Conservation (phyloP, 2,329 filamentous ascomycete species). For the Tolypocladium capitatum region DNA sequence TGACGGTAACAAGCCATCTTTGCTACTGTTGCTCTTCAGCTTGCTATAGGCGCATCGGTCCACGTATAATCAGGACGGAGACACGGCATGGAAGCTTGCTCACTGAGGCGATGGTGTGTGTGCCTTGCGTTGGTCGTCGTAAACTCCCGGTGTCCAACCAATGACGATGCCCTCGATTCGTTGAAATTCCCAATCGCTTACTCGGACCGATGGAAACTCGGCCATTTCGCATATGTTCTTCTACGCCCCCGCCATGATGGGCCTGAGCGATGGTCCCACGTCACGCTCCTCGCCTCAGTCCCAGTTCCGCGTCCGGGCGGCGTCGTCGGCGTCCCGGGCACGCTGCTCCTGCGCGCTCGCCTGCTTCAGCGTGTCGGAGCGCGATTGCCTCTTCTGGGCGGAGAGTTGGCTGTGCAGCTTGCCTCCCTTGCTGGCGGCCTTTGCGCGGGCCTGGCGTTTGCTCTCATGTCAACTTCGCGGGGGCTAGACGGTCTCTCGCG, state of each 20-base stretch:
- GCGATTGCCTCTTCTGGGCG: conserved; percentile 63
- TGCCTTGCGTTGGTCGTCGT: neutral
- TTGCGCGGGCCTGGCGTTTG: conserved; percentile 48
- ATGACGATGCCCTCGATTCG: neutral
- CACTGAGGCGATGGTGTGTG: neutral
- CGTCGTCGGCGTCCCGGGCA: conserved; percentile 54
- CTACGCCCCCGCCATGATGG: neutral
- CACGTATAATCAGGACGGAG: neutral
- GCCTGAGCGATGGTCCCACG: neutral
- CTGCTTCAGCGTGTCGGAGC: conserved; percentile 52
- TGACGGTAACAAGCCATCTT: neutral
- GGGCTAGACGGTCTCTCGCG: too few relatives aligned
- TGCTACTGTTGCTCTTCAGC: neutral
- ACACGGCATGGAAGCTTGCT: neutral
- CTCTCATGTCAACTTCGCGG: neutral
- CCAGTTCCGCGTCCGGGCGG: conserved; percentile 22
- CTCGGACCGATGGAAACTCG: too few relatives aligned
- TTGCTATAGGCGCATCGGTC: neutral
- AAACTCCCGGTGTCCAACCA: neutral
- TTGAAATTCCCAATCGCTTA: neutral
- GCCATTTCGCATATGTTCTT: neutral
- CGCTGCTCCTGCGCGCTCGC: conserved; percentile 53
- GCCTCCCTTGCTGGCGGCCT: conserved; percentile 42
- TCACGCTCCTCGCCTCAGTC: conserved; percentile 7
- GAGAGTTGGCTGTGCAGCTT: conserved; percentile 60